Base-by-base conservation (phyloP, 192 early-diverging fungal species). In the Backusella liffmaniae region DNA sequence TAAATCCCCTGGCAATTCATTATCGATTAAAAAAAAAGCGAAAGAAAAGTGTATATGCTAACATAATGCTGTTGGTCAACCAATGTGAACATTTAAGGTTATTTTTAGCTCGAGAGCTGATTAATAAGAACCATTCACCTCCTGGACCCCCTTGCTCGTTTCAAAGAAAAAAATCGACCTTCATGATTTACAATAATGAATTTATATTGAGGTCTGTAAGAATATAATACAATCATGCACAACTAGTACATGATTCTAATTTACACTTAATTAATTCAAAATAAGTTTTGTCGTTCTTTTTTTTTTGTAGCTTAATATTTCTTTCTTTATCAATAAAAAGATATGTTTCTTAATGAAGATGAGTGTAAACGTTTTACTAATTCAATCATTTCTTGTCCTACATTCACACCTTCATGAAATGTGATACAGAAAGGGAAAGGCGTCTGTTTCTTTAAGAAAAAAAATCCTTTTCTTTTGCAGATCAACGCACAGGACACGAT, bases 401-500 rank as follows among this genome's bases (percentile, higher is more conserved):
- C 56, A 23, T 62, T 62, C 56, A 62, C 56, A 62, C 56, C 53
- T 56, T 23, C 4, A 56, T 56, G 53, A 21, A 26, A 59, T 62
- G 56, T 62, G 26, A 62, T 3, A 62, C 56, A 26, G 9, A 39
- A 39, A 39, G 37, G 37, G 26, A 29, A 23, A 29, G 21, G 4
- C 3, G 26, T 29, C 1, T 32, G 10, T 26, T 62, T 3, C 13
- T 62, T 44, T 16, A 16, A 32, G 2, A 3, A 32, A 32, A 3
- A 44, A 44, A 44, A 44, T 16, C 15, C 8, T 13, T 62, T 56
- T 56, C n/a, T 3, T 29, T 62, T 62, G 56, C 4, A 62, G 56
- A 62, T 62, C 56, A 49, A 62, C 56, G 56, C 56, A 62, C 56
- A 62, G 56, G 56, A 62, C 56, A 62, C 23, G 26, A 62, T 62